A percentile compares a stretch with the other conserved stretches of the same genome.
Conservation (phyloP, 2,329 filamentous ascomycete species). For the Aspergillus sp. region DNA sequence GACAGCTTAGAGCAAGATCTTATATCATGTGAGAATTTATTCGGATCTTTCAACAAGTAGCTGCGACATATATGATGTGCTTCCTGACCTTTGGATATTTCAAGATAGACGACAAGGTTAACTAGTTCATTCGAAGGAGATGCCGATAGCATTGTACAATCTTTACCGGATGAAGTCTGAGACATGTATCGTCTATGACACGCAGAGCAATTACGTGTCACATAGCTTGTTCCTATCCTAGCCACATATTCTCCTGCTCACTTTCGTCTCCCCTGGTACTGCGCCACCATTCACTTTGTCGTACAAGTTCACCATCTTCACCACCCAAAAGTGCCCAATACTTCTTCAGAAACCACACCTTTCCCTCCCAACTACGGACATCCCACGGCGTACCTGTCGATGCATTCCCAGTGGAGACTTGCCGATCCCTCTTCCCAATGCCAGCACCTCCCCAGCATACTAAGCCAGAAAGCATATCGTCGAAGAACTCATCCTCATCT, state of each 20-base stretch:
- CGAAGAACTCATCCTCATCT: slow-evolving; percentile 24
- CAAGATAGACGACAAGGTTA: too few relatives aligned
- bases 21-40: too few relatives aligned
- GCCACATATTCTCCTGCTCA: too few relatives aligned
- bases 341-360: slow-evolving; percentile 49
- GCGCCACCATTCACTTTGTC: slow-evolving; percentile 28
- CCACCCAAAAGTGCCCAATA: slow-evolving; percentile 41
- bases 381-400: slow-evolving; percentile 49
- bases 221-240: too few relatives aligned
- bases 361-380: slow-evolving; percentile 49
- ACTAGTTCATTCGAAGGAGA: too few relatives aligned
- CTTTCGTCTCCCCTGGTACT: slow-evolving; percentile 21
- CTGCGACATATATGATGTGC: too few relatives aligned
- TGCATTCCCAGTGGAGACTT: slow-evolving; percentile 13
- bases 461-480: slow-evolving; percentile 20
- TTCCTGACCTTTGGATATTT: too few relatives aligned
- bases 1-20: too few relatives aligned
- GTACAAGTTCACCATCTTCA: slow-evolving; percentile 40
- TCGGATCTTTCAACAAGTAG: too few relatives aligned
- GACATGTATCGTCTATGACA: neutral
- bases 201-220: too few relatives aligned
- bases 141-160: too few relatives aligned
- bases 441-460: slow-evolving; percentile 24
- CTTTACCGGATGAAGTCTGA: too few relatives aligned
- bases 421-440: slow-evolving; percentile 18